Base-by-base conservation (phyloP, 306 rosid species). In the Cucurbita ficifolia region DNA sequence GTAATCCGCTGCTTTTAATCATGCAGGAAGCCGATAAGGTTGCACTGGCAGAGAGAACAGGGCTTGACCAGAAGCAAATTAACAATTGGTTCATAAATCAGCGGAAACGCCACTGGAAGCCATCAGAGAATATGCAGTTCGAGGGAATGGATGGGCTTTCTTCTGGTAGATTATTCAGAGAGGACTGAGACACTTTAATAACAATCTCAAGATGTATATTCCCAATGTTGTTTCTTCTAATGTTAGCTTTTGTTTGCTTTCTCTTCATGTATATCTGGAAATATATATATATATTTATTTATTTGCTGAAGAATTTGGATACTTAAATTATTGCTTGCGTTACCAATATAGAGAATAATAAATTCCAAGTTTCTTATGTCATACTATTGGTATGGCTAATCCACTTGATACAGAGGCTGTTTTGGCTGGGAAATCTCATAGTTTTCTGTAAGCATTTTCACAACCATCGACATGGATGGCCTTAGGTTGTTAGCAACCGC, bases 31-130 rank as follows among this genome's bases (percentile, higher is more conserved):
- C 84, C 61, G 98, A 93, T 78, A 93, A 93, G 88, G 83, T 81
- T 75, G 90, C 88, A 4, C 82, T 93, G 83, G 96, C 96, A 1
- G 87, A 82, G 76, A 69, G 94, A 14, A 93, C 98, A 35, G 96
- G 98, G 35, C 77, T 93, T 21, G 97, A 93, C 65, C 98, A 85
- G 79, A 93, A 89, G 86, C 98, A 93, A 80, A 90, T 93, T 35
- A 93, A 93, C 88, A 93, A 93, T 75, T 93, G 98, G 98, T 93
- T 93, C 78, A 93, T 93, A 40, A 93, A 93, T 79, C 98, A 93
- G 78, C 84, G 98, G 54, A 93, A 93, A 79, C 96, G 97, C 2
- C 98, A 93, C 71, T 93, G 98, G 98, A 89, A 89, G 79, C 98
- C 98, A 52, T 86, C 96, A 0, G 97, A 90, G 84, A 87, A 81